Percentiles rank a stretch among this genome's conserved stretches.
These are phyloP conservation scores for Daphne laureola DNA, from an alignment of 441 rosid species.

Conservation along the genomic window DNA sequence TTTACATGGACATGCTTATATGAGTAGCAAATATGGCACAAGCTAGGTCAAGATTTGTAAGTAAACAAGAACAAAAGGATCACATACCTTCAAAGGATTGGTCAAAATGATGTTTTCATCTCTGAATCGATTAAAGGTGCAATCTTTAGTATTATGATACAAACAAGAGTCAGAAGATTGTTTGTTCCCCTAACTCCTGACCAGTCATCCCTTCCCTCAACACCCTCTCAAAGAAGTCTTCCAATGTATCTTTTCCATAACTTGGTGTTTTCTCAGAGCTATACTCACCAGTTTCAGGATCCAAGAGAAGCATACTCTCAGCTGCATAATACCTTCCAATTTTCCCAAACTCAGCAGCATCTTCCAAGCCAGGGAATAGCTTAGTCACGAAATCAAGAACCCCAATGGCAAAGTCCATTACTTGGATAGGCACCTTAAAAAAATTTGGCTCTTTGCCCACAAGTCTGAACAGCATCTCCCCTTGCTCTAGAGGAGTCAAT, in stretches of 20 bases:
- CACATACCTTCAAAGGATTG: conserved; percentile 2
- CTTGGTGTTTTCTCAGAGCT: conserved; percentile 82
- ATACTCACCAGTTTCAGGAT: conserved; percentile 77
- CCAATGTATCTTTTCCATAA: conserved; percentile 78
- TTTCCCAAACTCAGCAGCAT: conserved; percentile 92
- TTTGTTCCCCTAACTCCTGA: conserved; percentile 89
- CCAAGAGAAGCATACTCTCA: conserved; percentile 84
- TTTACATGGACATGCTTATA: no score
- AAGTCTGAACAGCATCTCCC: conserved; percentile 66
- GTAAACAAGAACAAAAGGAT: neutral
- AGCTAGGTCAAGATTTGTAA: neutral
- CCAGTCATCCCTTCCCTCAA: conserved; percentile 86
- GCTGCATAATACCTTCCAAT: conserved; percentile 93
- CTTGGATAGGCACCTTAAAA: conserved; percentile 78
- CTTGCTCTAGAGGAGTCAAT: conserved; percentile 84
- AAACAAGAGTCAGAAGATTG: conserved; percentile 30
- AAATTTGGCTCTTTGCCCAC: conserved; percentile 76
- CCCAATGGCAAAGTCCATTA: conserved; percentile 82
- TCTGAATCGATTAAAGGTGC: conserved; percentile 9
- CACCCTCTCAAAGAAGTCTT: conserved; percentile 67
- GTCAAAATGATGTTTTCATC: conserved; percentile 17
- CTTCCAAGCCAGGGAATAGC: conserved; percentile 71
- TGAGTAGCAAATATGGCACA: no score
- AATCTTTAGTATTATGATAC: conserved; percentile 4
- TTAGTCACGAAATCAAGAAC: conserved; percentile 59